Conservation (phyloP, 169 alveolate genomes). For the Plasmodium coatneyi region DNA sequence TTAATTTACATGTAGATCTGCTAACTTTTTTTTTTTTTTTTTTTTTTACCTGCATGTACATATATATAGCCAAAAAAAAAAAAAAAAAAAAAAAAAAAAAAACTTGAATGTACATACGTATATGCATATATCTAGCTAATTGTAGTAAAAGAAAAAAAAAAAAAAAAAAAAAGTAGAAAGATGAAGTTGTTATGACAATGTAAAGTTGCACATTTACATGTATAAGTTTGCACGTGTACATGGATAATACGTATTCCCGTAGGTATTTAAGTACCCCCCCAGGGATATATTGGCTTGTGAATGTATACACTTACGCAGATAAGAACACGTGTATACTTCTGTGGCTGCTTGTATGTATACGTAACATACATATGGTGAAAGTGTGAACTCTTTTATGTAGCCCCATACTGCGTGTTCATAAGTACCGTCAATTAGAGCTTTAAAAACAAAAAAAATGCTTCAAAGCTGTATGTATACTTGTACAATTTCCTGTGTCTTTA, state of each 20-base stretch:
- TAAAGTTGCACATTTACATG: background rate
- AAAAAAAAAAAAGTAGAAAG: background rate
- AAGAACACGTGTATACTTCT: background rate
- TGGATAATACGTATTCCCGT: background rate
- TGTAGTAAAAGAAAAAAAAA: background rate
- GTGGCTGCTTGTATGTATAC: background rate
- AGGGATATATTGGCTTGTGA: background rate
- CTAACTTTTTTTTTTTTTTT: constrained; percentile 33
- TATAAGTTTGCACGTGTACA: background rate
- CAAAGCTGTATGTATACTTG: background rate
- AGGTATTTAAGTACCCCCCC: background rate
- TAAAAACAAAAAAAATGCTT: background rate
- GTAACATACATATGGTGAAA: background rate
- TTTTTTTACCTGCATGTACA: constrained; percentile 34
- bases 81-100: background rate
- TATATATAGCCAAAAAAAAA: constrained; percentile 14
- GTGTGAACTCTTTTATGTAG: background rate
- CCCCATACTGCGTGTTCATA: background rate
- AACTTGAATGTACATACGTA: background rate
- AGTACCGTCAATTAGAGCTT: background rate
- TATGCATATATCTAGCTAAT: background rate
- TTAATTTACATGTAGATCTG: constrained; percentile 17
- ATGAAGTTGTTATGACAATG: background rate
- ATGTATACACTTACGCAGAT: background rate
- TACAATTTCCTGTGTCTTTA: background rate